A percentile compares a stretch with the other conserved stretches of the same genome.
phyloP scores from a whole-genome alignment of 2,329 filamentous ascomycete genomes.

The Verticillium albo-atrum region DNA sequence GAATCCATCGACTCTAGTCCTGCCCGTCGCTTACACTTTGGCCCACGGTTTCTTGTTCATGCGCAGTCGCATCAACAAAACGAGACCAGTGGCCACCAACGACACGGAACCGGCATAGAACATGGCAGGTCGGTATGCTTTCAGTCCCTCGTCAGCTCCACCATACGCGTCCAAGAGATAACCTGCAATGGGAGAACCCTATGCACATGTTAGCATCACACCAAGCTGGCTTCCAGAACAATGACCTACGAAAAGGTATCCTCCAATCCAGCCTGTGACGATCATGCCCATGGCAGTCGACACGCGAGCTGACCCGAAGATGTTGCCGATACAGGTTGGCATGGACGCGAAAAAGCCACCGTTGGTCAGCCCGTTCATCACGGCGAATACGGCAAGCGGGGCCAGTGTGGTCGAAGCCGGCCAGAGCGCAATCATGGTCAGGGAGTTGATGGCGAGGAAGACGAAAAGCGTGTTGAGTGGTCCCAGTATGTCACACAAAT shows the following conservation, averaged over 20 bases:
- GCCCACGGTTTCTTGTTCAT: constrained; percentile 31
- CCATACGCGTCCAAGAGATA: constrained; percentile 53
- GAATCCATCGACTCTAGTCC: background rate
- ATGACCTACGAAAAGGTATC: constrained; percentile 51
- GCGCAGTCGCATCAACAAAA: constrained; percentile 37
- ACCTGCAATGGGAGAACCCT: constrained; percentile 56
- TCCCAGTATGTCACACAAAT: constrained; percentile 49
- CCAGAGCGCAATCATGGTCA: constrained; percentile 60
- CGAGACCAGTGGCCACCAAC: constrained; percentile 35
- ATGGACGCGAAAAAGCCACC: constrained; percentile 62
- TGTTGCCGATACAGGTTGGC: constrained; percentile 56
- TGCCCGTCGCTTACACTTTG: constrained; percentile 21
- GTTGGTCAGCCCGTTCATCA: constrained; percentile 57
- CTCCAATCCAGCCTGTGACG: constrained; percentile 55
- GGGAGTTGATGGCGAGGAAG: constrained; percentile 44
- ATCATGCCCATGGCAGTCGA: constrained; percentile 58
- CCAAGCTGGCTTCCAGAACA: background rate
- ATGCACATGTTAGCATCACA: background rate
- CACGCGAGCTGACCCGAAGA: constrained; percentile 51
- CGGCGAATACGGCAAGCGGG: constrained; percentile 51
- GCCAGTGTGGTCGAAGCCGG: constrained; percentile 50
- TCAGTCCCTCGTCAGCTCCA: constrained; percentile 40
- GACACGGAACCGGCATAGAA: constrained; percentile 55
- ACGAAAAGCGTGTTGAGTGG: constrained; percentile 50
- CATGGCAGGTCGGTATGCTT: constrained; percentile 56